phyloP scores from a whole-genome alignment of 2,329 filamentous ascomycete genomes.

The Ceratocystis alfenasii region DNA sequence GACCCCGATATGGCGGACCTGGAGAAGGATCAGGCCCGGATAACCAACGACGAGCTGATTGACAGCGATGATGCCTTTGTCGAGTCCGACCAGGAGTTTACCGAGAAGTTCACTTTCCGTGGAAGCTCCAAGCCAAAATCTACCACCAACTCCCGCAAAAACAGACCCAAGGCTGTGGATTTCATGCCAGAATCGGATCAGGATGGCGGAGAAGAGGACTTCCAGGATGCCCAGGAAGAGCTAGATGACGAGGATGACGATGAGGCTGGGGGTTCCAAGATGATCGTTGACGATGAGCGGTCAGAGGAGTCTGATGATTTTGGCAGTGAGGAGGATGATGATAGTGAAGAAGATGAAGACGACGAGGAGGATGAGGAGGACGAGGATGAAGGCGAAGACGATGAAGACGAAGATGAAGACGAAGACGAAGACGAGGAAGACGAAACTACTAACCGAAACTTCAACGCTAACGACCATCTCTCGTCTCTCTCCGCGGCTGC shows the following conservation, averaged over 20 bases:
- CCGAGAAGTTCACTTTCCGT: conserved; percentile 58
- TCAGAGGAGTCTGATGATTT: conserved; percentile 27
- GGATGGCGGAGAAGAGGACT: conserved; percentile 30
- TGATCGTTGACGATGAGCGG: conserved; percentile 29
- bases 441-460: conserved; percentile 21
- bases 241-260: conserved; percentile 32
- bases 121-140: conserved; percentile 43
- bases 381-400: conserved; percentile 32
- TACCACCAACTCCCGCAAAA: conserved; percentile 28
- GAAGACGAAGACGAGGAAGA: conserved; percentile 27
- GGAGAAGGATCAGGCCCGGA: conserved; percentile 36
- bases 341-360: conserved; percentile 31
- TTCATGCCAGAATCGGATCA: conserved; percentile 42
- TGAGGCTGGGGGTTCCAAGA: conserved; percentile 28
- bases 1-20: conserved; percentile 46
- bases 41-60: conserved; percentile 48
- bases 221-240: conserved; percentile 32
- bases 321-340: conserved; percentile 31
- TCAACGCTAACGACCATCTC: conserved; percentile 17
- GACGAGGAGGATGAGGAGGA: conserved; percentile 31
- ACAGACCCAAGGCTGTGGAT: conserved; percentile 42
- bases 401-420: conserved; percentile 30
- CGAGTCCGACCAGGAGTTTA: conserved; percentile 71
- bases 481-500: conserved; percentile 21
- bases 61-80: conserved; percentile 61